Base-by-base conservation (phyloP, 2,329 filamentous ascomycete genomes). In the Diaporthe capsici region DNA sequence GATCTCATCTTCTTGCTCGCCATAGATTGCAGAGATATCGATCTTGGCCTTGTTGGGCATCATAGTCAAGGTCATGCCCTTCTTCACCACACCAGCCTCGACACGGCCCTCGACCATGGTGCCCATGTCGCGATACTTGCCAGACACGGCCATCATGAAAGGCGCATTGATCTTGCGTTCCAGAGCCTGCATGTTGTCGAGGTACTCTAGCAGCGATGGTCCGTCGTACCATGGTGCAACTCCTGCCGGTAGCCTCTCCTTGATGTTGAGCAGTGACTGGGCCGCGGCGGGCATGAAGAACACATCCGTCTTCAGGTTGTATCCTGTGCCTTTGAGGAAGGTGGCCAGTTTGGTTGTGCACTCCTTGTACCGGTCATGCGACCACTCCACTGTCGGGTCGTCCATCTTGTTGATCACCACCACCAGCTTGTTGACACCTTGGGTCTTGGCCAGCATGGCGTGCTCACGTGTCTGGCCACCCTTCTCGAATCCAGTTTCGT, bases 321-420 rank as follows among this genome's bases (percentile, higher is more conserved):
- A 98, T 37, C 96, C 96, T 15, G 97, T 94, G 72, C 92, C 94
- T 87, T 98, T 98, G 78, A 99, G 87, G 89, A 98, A 98, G 79
- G 93, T 90, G 22, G 92, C 85, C 68, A 99, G 91, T 88, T 98
- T 99, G 79, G 92, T 92, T 4, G 92, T 96, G 85, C 97, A 99
- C 86, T 99, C 97, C 82, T 95, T 93, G 88, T 95, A 99, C 74
- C 97, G 93, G 55, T 94, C 94, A 81, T 98, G 92, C 73, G 94
- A 97, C 97, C 97, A 99, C 82, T 98, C 92, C 71, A 99, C 97
- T 3, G 97, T 99, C 15, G 93, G 89, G 83, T 99, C 97, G 83
- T 99, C 97, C 97, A 99, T 99, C 90, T 99, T 99, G 91, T 99
- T 99, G 83, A 98, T 96, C 72, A 91, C 97, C 42, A 99, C 93